Base-by-base conservation (phyloP, 2,329 filamentous ascomycete species). In the Trematosphaeria pertusa region DNA sequence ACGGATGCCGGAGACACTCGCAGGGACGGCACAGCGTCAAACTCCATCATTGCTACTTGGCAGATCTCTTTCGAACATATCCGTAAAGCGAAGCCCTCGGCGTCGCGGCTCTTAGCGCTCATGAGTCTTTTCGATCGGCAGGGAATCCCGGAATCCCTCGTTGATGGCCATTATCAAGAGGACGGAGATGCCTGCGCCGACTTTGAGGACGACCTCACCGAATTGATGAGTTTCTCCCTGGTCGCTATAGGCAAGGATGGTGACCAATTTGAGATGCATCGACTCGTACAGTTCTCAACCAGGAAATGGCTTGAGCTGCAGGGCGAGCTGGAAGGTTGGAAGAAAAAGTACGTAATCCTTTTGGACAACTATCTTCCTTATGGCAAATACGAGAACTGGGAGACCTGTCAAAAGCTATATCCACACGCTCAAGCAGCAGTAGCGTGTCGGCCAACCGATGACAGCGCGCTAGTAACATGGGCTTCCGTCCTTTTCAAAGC, bases 41-140 rank as follows among this genome's bases (percentile, higher is more conserved):
- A 50, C 24, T 58, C 52, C 1, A 54, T 76, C 1, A 59, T 72
- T 2, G 37, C 46, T 0, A 75, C 72, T 0, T 77, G 67, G 71
- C 65, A 71, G 4, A 52, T 62, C 0, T 62, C 59, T 0, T 65
- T 64, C 33, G 46, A 69, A 43, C 59, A 73, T n/a, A 73, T 79
- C 30, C 68, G 61, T 8, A 46, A 52, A 1, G 46, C 18, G 2
- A 41, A 12, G n/a, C 48, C 48, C 0, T 30, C 64, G 4, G 78
- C 77, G 7, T 65, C 76, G 2, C 56, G 75, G 12, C 54, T 79
- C 8, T 51, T 81, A 0, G 75, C 74, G 1, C 63, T 80, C 9
- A 64, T 64, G 58, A 50, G 54, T 18, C 32, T 61, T 12, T 61
- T 61, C 15, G 33, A 59, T 36, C 43, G 45, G 4, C 50, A 54